phyloP scores from a whole-genome alignment of 208 protist genomes.

The Angomonas ambiguus region DNA sequence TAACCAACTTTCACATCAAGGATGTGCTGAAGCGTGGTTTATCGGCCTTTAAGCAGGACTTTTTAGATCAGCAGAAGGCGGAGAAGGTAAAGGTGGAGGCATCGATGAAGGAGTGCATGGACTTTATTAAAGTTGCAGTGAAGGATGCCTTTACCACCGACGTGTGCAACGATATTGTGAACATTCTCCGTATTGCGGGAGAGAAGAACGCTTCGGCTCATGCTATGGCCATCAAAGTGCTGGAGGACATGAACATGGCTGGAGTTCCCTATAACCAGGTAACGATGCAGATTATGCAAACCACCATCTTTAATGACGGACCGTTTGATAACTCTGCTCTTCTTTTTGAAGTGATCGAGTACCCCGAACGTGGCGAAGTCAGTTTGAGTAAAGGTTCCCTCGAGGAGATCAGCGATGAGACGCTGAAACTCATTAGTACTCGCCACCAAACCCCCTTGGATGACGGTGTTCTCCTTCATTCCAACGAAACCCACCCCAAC shows the following conservation, averaged over 20 bases:
- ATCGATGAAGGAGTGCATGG: conserved; percentile 62
- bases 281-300: conserved; percentile 68
- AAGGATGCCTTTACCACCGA: conserved; percentile 59
- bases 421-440: conserved; percentile 72
- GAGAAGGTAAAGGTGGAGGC: conserved; percentile 59
- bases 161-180: conserved; percentile 84
- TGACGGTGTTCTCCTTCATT: conserved; percentile 60
- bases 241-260: conserved; percentile 88
- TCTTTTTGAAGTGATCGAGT: conserved; percentile 84
- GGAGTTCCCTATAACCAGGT: conserved; percentile 64
- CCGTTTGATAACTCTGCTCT: conserved; percentile 82
- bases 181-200: conserved; percentile 82
- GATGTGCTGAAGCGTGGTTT: conserved; percentile 86
- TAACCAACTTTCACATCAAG: conserved; percentile 82
- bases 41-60: conserved; percentile 85
- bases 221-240: conserved; percentile 62
- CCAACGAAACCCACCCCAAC: conserved; percentile 72
- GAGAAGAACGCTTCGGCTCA: conserved; percentile 67
- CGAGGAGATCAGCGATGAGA: conserved; percentile 53
- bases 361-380: conserved; percentile 88
- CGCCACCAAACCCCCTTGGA: conserved; percentile 84
- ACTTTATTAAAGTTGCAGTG: conserved; percentile 48
- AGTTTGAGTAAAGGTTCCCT: conserved; percentile 43
- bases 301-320: conserved; percentile 71
- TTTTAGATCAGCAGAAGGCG: conserved; percentile 75